These are phyloP conservation scores for Hemerocallis citrina DNA, from an alignment of 106 monocot genomes.

Conservation along the genomic window DNA sequence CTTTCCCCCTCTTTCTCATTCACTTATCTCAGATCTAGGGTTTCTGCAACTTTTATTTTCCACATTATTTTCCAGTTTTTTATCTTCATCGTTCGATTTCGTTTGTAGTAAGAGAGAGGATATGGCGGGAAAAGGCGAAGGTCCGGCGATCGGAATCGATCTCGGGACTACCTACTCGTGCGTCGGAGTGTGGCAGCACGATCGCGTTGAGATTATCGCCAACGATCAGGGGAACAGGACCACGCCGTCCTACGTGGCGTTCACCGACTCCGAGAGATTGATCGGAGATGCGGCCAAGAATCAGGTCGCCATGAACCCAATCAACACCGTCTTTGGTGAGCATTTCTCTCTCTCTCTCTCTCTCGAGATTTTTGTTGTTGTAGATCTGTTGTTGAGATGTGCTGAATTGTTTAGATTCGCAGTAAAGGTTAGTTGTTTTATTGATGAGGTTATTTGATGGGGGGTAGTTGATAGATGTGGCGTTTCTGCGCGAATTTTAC, in stretches of 20 bases:
- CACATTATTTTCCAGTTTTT: not conserved
- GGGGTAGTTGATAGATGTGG: too few relatives aligned
- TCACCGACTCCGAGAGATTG: conserved; percentile 44
- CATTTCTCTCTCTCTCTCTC: not conserved
- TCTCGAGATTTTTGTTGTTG: too few relatives aligned
- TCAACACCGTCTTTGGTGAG: conserved; percentile 46
- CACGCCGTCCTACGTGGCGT: conserved; percentile 50
- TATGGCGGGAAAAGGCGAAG: conserved; percentile 55
- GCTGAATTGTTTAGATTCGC: too few relatives aligned
- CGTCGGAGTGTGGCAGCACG: conserved; percentile 54
- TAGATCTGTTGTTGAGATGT: not conserved
- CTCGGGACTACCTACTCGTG: conserved; percentile 58
- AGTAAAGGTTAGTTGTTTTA: too few relatives aligned
- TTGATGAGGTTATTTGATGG: too few relatives aligned
- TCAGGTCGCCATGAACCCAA: conserved; percentile 51
- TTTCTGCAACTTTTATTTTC: not conserved
- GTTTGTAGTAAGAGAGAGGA: not conserved
- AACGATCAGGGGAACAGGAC: conserved; percentile 56
- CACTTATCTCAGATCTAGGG: not conserved
- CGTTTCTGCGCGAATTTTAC: too few relatives aligned
- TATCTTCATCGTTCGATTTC: not conserved
- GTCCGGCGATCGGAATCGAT: conserved; percentile 61
- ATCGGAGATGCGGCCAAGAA: conserved; percentile 56
- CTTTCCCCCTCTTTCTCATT: not conserved
- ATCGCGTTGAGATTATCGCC: conserved; percentile 51